Evolutionary conservation across 78 protist genomes (phyloP).

Genomic region (Tieghemostelium lacteum): DNA sequence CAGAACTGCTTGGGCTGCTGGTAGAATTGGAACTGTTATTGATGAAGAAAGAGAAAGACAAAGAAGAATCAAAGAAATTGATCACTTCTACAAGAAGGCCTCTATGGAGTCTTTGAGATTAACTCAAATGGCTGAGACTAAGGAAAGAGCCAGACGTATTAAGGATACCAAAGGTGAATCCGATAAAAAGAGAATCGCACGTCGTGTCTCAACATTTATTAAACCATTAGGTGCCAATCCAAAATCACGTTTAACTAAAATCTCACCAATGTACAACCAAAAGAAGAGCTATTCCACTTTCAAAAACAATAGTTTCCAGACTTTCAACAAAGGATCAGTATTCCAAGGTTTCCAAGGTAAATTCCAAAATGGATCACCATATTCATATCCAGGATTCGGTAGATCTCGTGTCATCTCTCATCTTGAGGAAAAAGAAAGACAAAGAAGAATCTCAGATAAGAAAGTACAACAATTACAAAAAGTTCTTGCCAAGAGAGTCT

Average conservation of each 20-base stretch:
- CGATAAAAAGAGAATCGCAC: slow-evolving; percentile 37
- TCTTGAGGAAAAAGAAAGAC: slow-evolving; percentile 52
- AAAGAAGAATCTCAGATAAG: slow-evolving; percentile 38
- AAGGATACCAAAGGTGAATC: slow-evolving; percentile 35
- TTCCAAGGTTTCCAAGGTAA: no score
- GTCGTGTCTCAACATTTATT: neutral
- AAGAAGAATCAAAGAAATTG: neutral
- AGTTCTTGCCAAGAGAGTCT: slow-evolving; percentile 1
- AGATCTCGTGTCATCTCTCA: neutral
- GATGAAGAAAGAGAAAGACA: slow-evolving; percentile 22
- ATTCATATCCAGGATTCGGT: no score
- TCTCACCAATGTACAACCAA: no score
- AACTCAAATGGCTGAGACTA: neutral
- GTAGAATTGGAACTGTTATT: slow-evolving; percentile 7
- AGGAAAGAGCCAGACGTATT: slow-evolving; percentile 57
- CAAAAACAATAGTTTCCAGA: neutral
- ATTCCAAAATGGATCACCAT: no score
- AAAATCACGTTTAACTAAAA: neutral
- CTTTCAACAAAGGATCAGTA: slow-evolving; percentile 2
- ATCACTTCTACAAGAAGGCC: neutral
- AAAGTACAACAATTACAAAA: slow-evolving; percentile 49
- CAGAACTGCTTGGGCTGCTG: neutral
- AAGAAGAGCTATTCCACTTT: neutral
- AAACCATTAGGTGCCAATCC: slow-evolving; percentile 34
- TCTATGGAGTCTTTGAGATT: neutral